phyloP scores from a whole-genome alignment of 148 eudicot genomes.

The Chenopodium album region DNA sequence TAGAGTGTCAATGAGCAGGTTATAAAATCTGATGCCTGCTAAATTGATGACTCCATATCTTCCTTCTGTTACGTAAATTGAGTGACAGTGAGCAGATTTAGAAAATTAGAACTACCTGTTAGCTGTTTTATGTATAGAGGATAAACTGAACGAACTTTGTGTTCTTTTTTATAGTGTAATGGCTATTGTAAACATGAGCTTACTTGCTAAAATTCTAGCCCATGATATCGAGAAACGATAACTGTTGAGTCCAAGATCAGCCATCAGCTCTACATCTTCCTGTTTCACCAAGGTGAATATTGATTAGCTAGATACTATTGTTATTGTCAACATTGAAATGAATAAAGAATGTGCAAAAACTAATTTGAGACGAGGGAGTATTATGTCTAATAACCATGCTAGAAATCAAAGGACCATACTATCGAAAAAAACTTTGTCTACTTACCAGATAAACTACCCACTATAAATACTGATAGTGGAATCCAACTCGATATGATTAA shows the following conservation, averaged over 20 bases:
- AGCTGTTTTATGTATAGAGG: too few species aligned
- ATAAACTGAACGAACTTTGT: too few species aligned
- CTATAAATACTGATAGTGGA: too few species aligned
- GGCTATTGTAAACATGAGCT: conserved; percentile 6
- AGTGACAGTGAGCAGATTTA: neutral
- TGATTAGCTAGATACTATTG: neutral
- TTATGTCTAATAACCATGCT: too few species aligned
- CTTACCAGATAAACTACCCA: too few species aligned
- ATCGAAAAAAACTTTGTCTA: too few species aligned
- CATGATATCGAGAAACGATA: conserved; percentile 72
- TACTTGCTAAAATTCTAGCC: conserved; percentile 75
- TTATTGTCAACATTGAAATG: neutral
- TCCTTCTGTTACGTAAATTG: conserved; percentile 44
- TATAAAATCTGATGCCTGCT: conserved; percentile 53
- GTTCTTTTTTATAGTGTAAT: neutral
- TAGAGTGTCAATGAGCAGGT: conserved; percentile 54
- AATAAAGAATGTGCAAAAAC: too few species aligned
- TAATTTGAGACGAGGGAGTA: too few species aligned
- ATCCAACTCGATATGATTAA: too few species aligned
- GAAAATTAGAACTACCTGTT: neutral
- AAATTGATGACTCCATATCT: conserved; percentile 53
- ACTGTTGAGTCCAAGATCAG: conserved; percentile 52
- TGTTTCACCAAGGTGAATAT: conserved; percentile 21
- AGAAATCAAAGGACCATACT: too few species aligned
- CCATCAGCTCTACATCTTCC: conserved; percentile 68